Percentiles rank a stretch among this genome's conserved stretches.
phyloP scores from a whole-genome alignment of 129 eudicot genomes.

The Sambucus nigra region DNA sequence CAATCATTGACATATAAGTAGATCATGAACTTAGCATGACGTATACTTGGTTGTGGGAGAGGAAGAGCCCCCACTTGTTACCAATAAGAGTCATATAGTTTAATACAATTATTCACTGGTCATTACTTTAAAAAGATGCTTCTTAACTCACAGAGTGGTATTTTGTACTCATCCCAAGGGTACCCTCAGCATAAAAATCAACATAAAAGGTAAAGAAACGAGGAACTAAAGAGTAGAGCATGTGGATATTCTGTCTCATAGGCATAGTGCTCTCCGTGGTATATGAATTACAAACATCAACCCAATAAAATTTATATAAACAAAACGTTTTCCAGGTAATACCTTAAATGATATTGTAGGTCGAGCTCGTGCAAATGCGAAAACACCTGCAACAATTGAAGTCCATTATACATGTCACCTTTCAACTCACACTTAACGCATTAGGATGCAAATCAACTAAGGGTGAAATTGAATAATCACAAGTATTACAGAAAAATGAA shows the following conservation, averaged over 20 bases:
- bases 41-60: too few relatives aligned
- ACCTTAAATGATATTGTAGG: slow-evolving; percentile 87
- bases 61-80: too few relatives aligned
- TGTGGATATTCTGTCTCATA: not conserved
- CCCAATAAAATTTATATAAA: not conserved
- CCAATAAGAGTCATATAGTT: too few relatives aligned
- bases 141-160: too few relatives aligned
- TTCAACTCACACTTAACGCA: not conserved
- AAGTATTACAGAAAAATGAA: too few relatives aligned
- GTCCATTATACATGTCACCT: slow-evolving; percentile 9
- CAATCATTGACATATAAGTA: too few relatives aligned
- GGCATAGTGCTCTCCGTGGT: not conserved
- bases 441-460: not conserved
- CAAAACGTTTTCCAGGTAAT: slow-evolving; percentile 7
- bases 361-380: slow-evolving; percentile 94
- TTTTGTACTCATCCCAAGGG: not conserved
- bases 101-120: too few relatives aligned
- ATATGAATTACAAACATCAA: slow-evolving; percentile 1
- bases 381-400: slow-evolving; percentile 60
- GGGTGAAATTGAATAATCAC: not conserved
- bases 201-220: not conserved
- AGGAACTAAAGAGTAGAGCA: not conserved
- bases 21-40: too few relatives aligned
- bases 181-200: not conserved
- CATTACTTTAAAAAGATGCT: too few relatives aligned